Evolutionary conservation across 176 grass and related monocot genomes (phyloP).

Genomic region (Oryza officinalis): DNA sequence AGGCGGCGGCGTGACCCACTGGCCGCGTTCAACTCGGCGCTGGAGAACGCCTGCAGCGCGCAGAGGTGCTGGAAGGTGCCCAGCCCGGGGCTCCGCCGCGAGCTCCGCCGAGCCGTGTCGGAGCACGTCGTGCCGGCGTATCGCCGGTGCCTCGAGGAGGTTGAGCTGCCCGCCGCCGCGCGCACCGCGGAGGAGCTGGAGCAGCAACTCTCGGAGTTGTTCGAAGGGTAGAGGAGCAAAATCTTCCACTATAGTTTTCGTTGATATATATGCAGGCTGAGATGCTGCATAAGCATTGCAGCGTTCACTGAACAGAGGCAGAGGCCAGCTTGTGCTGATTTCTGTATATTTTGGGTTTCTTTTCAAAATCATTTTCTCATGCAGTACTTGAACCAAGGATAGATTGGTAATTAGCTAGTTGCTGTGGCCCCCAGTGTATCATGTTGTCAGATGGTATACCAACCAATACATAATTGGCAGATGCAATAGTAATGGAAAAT

Average conservation of each 20-base stretch:
- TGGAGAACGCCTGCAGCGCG: conserved; percentile 44
- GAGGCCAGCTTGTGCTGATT: too few relatives aligned
- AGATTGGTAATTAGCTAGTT: background rate
- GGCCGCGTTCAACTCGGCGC: conserved; percentile 15
- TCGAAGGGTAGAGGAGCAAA: conserved; percentile 32
- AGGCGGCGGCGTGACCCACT: background rate
- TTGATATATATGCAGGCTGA: too few relatives aligned
- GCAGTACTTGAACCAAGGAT: background rate
- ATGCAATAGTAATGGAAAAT: background rate
- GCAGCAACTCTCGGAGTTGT: conserved; percentile 30
- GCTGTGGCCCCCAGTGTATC: background rate
- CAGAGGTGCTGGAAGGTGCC: conserved; percentile 49
- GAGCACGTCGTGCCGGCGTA: conserved; percentile 33
- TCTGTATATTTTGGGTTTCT: background rate
- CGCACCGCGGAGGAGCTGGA: conserved; percentile 27
- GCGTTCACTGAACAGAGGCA: too few relatives aligned
- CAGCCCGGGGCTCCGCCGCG: conserved; percentile 14
- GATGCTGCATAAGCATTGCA: too few relatives aligned
- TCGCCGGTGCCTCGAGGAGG: conserved; percentile 15
- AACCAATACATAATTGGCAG: background rate
- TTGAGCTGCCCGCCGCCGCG: background rate
- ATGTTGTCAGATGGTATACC: background rate
- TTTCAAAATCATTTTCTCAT: background rate
- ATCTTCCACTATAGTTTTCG: background rate
- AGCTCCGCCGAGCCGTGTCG: conserved; percentile 10